These are phyloP conservation scores for Carex scoparia DNA, from an alignment of 176 grass and related monocot genomes.

Conservation along the genomic window DNA sequence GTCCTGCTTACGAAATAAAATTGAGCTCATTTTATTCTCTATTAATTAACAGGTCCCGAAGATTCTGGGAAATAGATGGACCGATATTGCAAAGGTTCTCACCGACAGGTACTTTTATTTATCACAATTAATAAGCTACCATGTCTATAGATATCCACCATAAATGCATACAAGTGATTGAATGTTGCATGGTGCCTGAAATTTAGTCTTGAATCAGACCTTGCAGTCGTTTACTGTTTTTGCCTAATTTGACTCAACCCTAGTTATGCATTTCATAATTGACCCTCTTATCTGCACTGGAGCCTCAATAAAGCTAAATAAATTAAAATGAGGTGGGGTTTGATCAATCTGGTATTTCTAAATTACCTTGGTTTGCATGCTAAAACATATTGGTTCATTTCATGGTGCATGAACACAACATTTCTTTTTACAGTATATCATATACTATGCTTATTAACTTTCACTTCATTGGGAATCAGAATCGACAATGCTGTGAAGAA, in stretches of 20 bases:
- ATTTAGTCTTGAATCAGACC: neutral
- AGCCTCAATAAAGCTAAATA: neutral
- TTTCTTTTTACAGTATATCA: neutral
- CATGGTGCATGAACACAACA: neutral
- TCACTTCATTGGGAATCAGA: constrained; percentile 30
- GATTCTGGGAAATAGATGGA: constrained; percentile 87
- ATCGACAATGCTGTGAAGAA: constrained; percentile 98
- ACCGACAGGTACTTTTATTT: constrained; percentile 65
- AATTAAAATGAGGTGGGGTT: neutral
- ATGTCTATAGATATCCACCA: neutral
- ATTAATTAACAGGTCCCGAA: constrained; percentile 64
- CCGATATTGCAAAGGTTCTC: constrained; percentile 96
- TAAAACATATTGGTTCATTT: neutral
- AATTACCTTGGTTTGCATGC: neutral
- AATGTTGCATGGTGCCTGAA: neutral
- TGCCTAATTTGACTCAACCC: neutral
- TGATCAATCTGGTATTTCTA: neutral
- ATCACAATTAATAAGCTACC: neutral
- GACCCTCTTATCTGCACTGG: neutral
- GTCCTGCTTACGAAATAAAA: neutral
- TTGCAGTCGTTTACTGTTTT: neutral
- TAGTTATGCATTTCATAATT: neutral
- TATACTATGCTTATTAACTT: constrained; percentile 17
- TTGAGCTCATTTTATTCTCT: constrained; percentile 17
- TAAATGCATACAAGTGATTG: neutral